Base-by-base conservation (phyloP, 331 rosid genomes). In the Quercus tomentella region DNA sequence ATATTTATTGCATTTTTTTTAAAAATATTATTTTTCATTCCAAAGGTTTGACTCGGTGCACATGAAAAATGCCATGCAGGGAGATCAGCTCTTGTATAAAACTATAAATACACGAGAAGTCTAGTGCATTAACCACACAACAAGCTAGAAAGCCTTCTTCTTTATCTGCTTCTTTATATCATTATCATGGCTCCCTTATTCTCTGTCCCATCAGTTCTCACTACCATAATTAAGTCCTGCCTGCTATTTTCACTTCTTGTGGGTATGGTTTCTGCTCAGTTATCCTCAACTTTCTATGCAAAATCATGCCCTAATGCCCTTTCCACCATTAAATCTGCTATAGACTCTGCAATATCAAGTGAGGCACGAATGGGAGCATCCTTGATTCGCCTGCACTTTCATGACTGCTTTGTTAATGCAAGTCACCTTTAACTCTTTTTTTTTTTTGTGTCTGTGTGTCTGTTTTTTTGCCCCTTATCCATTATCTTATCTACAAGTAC, bases 351-450 rank as follows among this genome's bases (percentile, higher is more conserved):
- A 3, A 88, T 93, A 0, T 23, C 15, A 17, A 80, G 28, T 0
- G 98, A 93, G 70, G 51, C 73, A 45, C 93, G 97, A 80, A 89
- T 91, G 97, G 97, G 97, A 2, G 97, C 97, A 0, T 93, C 97
- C 33, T 58, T 93, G 33, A 96, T 91, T 2, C 97, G 96, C 43
- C 94, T 93, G 78, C 94, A 93, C 75, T 93, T 93, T 77, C 97
- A 93, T 72, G 97, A 93, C 58, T 93, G 97, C 73, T 93, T 93
- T 82, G 97, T 93, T 76, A 90, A 89, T 78, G 97, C 84, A 88
- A 82, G 94, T 88, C 72, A 1, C 60, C 35, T 72, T 68, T 28
- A 26, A 21, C 37, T 16, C 20, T 22, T 56, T 4, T 3, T 37
- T 43, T 20, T 15, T 12, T 28, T 3, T 28, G 30, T 28, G 30